Base-by-base conservation (phyloP, 1,284 basidiomycete species). In the Puccinia novopanici region DNA sequence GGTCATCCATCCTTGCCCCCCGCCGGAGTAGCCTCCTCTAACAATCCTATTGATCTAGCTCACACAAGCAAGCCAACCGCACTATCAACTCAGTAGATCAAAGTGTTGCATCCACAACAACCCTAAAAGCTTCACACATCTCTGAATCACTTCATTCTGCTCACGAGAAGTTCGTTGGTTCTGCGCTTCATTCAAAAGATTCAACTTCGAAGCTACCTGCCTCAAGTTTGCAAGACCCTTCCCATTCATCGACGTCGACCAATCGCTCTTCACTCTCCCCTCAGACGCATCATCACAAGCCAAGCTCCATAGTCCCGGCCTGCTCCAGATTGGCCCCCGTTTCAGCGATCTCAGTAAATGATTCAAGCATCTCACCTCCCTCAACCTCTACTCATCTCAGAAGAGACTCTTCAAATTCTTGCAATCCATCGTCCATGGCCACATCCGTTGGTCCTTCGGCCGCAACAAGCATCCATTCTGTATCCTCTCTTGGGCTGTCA, bases 221-320 rank as follows among this genome's bases (percentile, higher is more conserved):
- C 15, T 68, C 75, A 37, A 50, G 19, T 10, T 19, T 48, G 40
- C 50, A 77, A 77, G 50, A 77, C 19, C 48, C 22, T 57, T 50
- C 30, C 12, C 55, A 57, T 34, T 27, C 42, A 40, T 72, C 68
- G 19, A 61, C 54, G 45, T 59, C 68, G 52, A 59, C 45, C 54
- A 79, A 54, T 48, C 55, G n/a, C 9, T 52, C 77, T 50, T 68
- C 68, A 13, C 34, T 57, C 57, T 61, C 77, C 37, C 68, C 54
- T 42, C n/a, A n/a, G n/a, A n/a, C n/a, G n/a, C n/a, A n/a, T n/a
- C n/a, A n/a, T n/a, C n/a, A n/a, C n/a, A n/a, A 50, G 27, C 50
- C 52, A 54, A 40, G 9, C 52, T 30, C 5, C 13, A 30, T n/a
- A 37, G n/a, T 27, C n/a, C 34, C 37, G n/a, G 15, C 71, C 40